phyloP scores from a whole-genome alignment of 306 rosid genomes.

The Rosa multiflora region DNA sequence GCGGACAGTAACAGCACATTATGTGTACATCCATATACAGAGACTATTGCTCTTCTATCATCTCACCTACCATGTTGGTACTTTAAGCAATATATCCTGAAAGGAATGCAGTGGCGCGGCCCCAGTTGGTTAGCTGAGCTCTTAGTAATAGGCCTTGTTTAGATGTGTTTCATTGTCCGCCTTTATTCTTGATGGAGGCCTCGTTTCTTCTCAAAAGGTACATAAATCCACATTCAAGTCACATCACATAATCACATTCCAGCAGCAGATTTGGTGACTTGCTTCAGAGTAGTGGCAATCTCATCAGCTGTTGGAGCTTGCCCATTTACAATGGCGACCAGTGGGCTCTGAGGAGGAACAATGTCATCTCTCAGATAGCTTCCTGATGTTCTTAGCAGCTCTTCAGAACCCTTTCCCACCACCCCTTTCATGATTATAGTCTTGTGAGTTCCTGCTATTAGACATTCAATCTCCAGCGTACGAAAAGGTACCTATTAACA shows the following conservation, averaged over 20 bases:
- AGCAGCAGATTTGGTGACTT: conserved; percentile 36
- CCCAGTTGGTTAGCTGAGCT: not conserved
- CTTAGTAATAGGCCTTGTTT: not conserved
- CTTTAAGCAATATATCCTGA: not conserved
- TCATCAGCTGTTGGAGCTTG: conserved; percentile 33
- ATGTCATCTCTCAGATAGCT: conserved; percentile 68
- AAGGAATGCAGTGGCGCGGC: no score
- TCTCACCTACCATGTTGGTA: not conserved
- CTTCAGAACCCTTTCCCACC: conserved; percentile 54
- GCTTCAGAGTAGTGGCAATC: conserved; percentile 41
- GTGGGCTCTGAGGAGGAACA: conserved; percentile 68
- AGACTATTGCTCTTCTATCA: not conserved
- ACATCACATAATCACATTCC: conserved; percentile 30
- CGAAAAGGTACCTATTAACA: conserved; percentile 69
- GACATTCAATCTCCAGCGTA: conserved; percentile 81
- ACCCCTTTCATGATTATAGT: conserved; percentile 69
- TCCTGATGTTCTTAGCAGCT: conserved; percentile 67
- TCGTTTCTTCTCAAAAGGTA: no score
- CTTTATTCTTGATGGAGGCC: not conserved
- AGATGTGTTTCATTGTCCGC: not conserved
- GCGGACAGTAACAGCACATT: not conserved
- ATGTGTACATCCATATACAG: not conserved
- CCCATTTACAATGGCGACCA: conserved; percentile 30
- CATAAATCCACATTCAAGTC: not conserved
- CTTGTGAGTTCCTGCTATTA: conserved; percentile 88